Evolutionary conservation across 2,329 filamentous ascomycete species (phyloP), one percentile per base, ranked within the genome.

Genomic region (Arthrobotrys iridis): DNA sequence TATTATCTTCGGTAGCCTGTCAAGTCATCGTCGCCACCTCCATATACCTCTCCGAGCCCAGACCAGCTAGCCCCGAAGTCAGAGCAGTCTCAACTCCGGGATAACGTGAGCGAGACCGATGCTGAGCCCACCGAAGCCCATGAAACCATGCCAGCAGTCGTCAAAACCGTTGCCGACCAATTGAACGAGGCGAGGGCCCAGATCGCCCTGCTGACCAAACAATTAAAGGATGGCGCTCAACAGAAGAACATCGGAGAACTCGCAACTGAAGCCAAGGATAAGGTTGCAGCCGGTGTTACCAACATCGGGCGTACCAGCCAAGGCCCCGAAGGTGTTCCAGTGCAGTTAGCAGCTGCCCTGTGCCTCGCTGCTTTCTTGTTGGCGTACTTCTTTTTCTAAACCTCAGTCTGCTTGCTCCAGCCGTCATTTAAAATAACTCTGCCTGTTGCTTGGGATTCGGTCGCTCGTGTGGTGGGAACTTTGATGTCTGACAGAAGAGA

Each of bases 321-420:
- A 83, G 78, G 84, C 43, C 82, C 84, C 18, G 89, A 93, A 79
- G 94, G 95, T 20, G 94, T 99, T 2, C 90, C 95, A 0, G 88
- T 99, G 57, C 90, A 94, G 82, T 88, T 94, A 77, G 92, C 92
- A 46, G 94, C 95, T 20, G 85, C 88, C 20, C 85, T 99, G 45
- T 97, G 93, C 82, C 85, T 99, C 80, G 80, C 96, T 77, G 93
- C 92, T 85, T 99, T 99, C 85, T 83, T 99, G 81, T 87, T 98
- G 79, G 95, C 93, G 65, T 99, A 97, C 84, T 88, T 98, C 83
- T 93, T 99, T 85, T 99, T 99, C 83, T 99, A 89, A 59, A 22
- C 18, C 24, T 1, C 13, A 37, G 15, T n/a, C 13, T 26, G 7
- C 1, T 48, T 18, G 13, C n/a, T 22, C 7, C 20, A 40, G 15